A percentile compares a stretch with the other conserved stretches of the same genome.
phyloP scores from a whole-genome alignment of 2,329 filamentous ascomycete genomes.

The Corinectria fuckeliana region DNA sequence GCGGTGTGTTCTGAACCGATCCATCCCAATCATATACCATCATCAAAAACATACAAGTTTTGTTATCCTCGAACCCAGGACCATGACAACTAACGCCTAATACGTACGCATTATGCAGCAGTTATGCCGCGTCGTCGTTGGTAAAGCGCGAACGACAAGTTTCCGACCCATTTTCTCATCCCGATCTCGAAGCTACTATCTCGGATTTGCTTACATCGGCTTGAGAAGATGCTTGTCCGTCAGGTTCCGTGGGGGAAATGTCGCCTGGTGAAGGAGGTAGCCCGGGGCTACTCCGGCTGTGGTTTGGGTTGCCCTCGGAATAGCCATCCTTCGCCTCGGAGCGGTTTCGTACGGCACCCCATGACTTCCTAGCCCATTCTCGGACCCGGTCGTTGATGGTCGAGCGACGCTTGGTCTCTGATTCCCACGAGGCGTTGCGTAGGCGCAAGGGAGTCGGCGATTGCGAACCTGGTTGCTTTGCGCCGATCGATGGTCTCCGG shows the following conservation, averaged over 20 bases:
- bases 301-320: slow-evolving; percentile 21
- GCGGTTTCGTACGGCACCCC: slow-evolving; percentile 36
- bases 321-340: slow-evolving; percentile 35
- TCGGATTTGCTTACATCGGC: slow-evolving; percentile 25
- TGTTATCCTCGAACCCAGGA: slow-evolving; percentile 20
- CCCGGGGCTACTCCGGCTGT: slow-evolving; percentile 27
- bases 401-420: slow-evolving; percentile 37
- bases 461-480: neutral
- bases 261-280: slow-evolving; percentile 26
- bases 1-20: slow-evolving; percentile 74
- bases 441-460: slow-evolving; percentile 27
- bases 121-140: slow-evolving; percentile 10
- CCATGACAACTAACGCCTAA: slow-evolving; percentile 34
- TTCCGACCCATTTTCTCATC: neutral
- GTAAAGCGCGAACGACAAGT: slow-evolving; percentile 1
- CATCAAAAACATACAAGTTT: slow-evolving; percentile 25
- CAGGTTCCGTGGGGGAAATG: slow-evolving; percentile 24
- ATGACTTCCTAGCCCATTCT: slow-evolving; percentile 45
- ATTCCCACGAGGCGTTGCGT: slow-evolving; percentile 39
- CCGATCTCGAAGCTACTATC: slow-evolving; percentile 21
- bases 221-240: slow-evolving; percentile 17
- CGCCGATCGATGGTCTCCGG: slow-evolving; percentile 20
- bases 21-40: slow-evolving; percentile 25
- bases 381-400: slow-evolving; percentile 43
- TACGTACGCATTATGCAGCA: slow-evolving; percentile 29